Percentiles rank a stretch among this genome's conserved stretches.
Conservation (phyloP, 148 eudicot species). For the Vaccinium darrowii region DNA sequence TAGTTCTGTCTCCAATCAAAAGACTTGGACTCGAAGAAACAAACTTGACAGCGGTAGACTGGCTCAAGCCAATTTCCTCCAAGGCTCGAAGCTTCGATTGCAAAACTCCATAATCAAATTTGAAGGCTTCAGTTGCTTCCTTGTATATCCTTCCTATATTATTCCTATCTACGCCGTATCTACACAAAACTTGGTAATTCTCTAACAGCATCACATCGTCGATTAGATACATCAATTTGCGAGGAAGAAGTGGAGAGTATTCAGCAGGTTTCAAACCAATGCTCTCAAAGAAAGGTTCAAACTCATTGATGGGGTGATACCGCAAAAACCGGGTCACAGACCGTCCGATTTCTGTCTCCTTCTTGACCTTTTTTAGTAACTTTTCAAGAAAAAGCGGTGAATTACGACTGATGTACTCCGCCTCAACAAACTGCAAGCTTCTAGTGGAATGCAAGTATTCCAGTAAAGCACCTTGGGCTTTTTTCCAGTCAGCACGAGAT, state of each 20-base stretch:
- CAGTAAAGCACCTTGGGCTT: slow-evolving; percentile 63
- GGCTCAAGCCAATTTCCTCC: slow-evolving; percentile 47
- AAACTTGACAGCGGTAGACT: slow-evolving; percentile 35
- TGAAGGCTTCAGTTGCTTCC: slow-evolving; percentile 58
- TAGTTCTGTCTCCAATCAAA: slow-evolving; percentile 36
- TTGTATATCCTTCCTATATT: slow-evolving; percentile 60
- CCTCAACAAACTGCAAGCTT: slow-evolving; percentile 52
- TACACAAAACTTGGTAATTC: slow-evolving; percentile 60
- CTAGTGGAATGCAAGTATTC: slow-evolving; percentile 73
- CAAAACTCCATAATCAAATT: slow-evolving; percentile 46
- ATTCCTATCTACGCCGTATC: slow-evolving; percentile 49
- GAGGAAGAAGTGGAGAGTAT: slow-evolving; percentile 43
- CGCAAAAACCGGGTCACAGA: slow-evolving; percentile 47
- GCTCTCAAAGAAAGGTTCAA: slow-evolving; percentile 83
- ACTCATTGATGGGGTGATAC: slow-evolving; percentile 75
- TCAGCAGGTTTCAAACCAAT: slow-evolving; percentile 61
- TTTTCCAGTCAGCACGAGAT: slow-evolving; percentile 17
- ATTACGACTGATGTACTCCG: slow-evolving; percentile 58
- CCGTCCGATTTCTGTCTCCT: slow-evolving; percentile 29
- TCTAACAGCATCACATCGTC: slow-evolving; percentile 55
- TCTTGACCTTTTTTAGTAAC: slow-evolving; percentile 35
- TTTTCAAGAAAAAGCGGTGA: slow-evolving; percentile 52
- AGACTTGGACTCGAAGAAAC: slow-evolving; percentile 52
- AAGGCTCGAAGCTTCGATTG: slow-evolving; percentile 43
- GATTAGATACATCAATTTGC: slow-evolving; percentile 49